Evolutionary conservation across 345 rosid species (phyloP).

Genomic region (Rubroshorea leprosula): DNA sequence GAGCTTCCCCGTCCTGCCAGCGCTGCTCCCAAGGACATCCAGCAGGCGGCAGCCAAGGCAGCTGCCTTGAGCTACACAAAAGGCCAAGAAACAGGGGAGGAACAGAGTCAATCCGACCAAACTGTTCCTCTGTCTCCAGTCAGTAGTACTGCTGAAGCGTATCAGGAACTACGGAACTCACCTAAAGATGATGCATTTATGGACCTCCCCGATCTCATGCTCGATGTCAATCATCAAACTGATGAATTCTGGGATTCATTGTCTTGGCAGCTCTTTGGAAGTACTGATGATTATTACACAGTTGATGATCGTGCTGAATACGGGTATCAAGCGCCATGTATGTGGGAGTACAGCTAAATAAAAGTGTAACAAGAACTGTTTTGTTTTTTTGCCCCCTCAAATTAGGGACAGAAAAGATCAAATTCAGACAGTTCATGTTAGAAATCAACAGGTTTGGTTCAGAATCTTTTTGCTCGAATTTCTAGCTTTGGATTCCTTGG

Average conservation of each 20-base stretch:
- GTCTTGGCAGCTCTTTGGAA: constrained; percentile 28
- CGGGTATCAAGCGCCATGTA: neutral
- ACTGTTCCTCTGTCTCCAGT: constrained; percentile 29
- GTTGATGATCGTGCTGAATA: constrained; percentile 12
- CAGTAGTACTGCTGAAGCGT: constrained; percentile 11
- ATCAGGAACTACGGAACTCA: constrained; percentile 31
- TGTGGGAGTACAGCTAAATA: constrained; percentile 11
- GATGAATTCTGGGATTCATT: constrained; percentile 43
- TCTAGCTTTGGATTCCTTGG: neutral
- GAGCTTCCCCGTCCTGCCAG: constrained; percentile 63
- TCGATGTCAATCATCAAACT: constrained; percentile 28
- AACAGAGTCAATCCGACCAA: constrained; percentile 6
- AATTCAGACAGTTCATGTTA: no score
- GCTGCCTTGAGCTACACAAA: constrained; percentile 33
- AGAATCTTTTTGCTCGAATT: neutral
- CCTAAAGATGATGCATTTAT: constrained; percentile 52
- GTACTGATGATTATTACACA: neutral
- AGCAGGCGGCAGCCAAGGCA: constrained; percentile 77
- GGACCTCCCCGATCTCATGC: constrained; percentile 63
- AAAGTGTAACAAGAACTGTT: no score
- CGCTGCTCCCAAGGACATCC: constrained; percentile 74
- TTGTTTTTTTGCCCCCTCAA: no score
- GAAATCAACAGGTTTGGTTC: constrained; percentile 3
- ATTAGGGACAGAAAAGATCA: no score
- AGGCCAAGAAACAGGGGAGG: constrained; percentile 1